These are phyloP conservation scores for Candida ulmi DNA, from an alignment of 805 yeast species.

Conservation along the genomic window DNA sequence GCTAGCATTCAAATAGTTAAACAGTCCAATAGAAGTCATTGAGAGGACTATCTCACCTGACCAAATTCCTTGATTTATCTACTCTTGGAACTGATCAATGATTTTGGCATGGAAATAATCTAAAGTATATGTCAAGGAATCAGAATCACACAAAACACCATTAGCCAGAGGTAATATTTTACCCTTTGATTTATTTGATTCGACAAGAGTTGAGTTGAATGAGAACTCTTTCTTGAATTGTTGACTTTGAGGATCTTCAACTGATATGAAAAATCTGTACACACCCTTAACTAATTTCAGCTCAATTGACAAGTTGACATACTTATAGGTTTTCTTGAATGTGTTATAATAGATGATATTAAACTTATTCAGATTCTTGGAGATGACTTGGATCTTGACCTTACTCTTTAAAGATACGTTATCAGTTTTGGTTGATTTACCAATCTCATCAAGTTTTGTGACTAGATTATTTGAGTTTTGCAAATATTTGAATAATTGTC, in stretches of 20 bases:
- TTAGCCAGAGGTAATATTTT: slow-evolving; percentile 9
- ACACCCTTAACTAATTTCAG: slow-evolving; percentile 1
- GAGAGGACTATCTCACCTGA: too few species aligned
- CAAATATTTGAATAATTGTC: slow-evolving; percentile 14
- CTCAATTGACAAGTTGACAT: slow-evolving; percentile 10
- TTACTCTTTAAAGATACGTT: background rate
- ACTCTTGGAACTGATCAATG: background rate
- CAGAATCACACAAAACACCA: slow-evolving; percentile 11
- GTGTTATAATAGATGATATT: slow-evolving; percentile 14
- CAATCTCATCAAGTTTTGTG: slow-evolving; percentile 12
- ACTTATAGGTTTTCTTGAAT: slow-evolving; percentile 1
- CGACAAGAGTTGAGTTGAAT: slow-evolving; percentile 4
- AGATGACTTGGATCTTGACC: slow-evolving; percentile 11
- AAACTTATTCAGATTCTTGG: slow-evolving; percentile 15
- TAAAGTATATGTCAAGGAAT: slow-evolving; percentile 8
- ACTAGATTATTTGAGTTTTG: slow-evolving; percentile 17
- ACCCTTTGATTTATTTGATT: slow-evolving; percentile 2
- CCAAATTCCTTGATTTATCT: too few species aligned
- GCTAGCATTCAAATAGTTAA: too few species aligned
- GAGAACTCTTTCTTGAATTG: slow-evolving; percentile 6
- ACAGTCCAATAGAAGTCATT: too few species aligned
- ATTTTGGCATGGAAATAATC: slow-evolving; percentile 13
- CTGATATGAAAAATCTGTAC: background rate
- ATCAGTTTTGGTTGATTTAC: background rate
- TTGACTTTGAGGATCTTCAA: background rate